A percentile compares a stretch with the other conserved stretches of the same genome.
phyloP scores from a whole-genome alignment of 495 filamentous ascomycete genomes.

The Daldinia caldariorum region DNA sequence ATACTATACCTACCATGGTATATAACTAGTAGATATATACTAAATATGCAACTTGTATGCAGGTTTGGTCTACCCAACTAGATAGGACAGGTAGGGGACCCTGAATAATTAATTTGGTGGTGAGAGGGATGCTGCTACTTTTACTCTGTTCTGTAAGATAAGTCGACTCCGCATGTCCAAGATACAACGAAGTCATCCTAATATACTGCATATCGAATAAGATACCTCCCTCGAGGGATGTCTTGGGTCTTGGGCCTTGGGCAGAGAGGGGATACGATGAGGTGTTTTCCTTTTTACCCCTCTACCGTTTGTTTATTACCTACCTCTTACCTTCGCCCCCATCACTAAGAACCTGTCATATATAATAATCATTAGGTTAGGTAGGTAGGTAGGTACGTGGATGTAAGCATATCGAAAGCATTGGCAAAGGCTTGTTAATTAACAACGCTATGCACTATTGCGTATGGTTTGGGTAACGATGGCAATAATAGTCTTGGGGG shows the following conservation, averaged over 20 bases:
- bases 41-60: not conserved
- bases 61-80: not conserved
- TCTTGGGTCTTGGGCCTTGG: no score
- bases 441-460: slow-evolving; percentile 41
- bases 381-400: no score
- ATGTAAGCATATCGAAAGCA: slow-evolving; percentile 19
- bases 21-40: no score
- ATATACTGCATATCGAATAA: slow-evolving; percentile 3
- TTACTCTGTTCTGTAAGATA: not conserved
- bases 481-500: slow-evolving; percentile 25
- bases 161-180: not conserved
- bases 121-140: not conserved
- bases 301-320: not conserved
- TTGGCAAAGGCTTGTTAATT: slow-evolving; percentile 39
- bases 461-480: slow-evolving; percentile 37
- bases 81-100: not conserved
- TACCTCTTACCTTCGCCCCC: slow-evolving; percentile 2
- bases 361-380: not conserved
- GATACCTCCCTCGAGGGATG: not conserved
- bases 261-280: slow-evolving; percentile 7
- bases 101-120: not conserved
- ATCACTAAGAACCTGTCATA: slow-evolving; percentile 7
- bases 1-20: not conserved
- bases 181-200: slow-evolving; percentile 2
- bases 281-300: slow-evolving; percentile 4